These are phyloP conservation scores for Penicillium sp. DNA, from an alignment of 2,329 filamentous ascomycete species.

Conservation along the genomic window DNA sequence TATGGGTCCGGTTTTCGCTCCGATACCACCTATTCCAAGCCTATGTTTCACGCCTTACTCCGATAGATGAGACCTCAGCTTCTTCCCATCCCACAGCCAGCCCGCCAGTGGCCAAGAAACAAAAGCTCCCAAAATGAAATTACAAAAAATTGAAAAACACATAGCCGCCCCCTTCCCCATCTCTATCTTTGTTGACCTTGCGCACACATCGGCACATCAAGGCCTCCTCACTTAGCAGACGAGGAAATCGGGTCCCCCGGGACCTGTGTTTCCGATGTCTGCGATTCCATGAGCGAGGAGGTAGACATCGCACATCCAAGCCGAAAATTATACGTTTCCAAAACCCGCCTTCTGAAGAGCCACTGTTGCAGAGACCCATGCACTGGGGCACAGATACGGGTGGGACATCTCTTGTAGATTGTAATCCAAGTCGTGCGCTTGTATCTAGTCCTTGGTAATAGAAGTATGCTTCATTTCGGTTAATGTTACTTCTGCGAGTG, in stretches of 20 bases:
- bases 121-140: slow-evolving; percentile 15
- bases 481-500: no score
- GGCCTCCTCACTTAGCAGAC: slow-evolving; percentile 38
- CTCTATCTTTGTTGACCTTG: slow-evolving; percentile 2
- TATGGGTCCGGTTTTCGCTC: slow-evolving; percentile 20
- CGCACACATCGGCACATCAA: slow-evolving; percentile 38
- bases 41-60: slow-evolving; percentile 4
- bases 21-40: slow-evolving; percentile 15
- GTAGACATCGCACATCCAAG: slow-evolving; percentile 37
- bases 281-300: slow-evolving; percentile 39
- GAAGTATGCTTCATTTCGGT: no score
- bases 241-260: slow-evolving; percentile 20
- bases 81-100: slow-evolving; percentile 4
- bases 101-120: slow-evolving; percentile 9
- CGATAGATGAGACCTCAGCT: slow-evolving; percentile 13
- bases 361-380: slow-evolving; percentile 53
- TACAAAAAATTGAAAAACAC: slow-evolving; percentile 14
- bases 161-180: background rate
- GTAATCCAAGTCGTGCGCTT: background rate
- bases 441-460: no score
- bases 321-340: slow-evolving; percentile 31
- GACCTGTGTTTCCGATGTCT: slow-evolving; percentile 22
- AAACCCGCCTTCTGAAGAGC: slow-evolving; percentile 56
- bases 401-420: slow-evolving; percentile 43
- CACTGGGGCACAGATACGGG: slow-evolving; percentile 64